Percentiles rank a stretch among this genome's conserved stretches.
Evolutionary conservation across 1,139 yeast genomes (phyloP).

Genomic region (Taphrina betulina): DNA sequence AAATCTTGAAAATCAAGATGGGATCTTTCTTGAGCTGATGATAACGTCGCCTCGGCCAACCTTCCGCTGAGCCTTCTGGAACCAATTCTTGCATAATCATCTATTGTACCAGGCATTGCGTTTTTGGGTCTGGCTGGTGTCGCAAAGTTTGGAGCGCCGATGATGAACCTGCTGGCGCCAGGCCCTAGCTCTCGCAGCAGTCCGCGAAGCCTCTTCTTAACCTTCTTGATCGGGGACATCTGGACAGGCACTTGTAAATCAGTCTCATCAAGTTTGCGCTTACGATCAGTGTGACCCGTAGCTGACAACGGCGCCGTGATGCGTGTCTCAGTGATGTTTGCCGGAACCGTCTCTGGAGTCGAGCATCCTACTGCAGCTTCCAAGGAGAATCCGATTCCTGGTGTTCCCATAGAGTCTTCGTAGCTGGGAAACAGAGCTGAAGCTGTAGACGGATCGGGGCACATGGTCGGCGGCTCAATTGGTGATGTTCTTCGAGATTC

Average conservation of each 20-base stretch:
- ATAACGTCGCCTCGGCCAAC: too few relatives aligned
- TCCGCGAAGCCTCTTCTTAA: conserved; percentile 8
- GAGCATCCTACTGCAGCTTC: neutral
- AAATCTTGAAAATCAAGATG: neutral
- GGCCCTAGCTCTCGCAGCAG: conserved; percentile 29
- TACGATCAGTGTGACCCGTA: neutral
- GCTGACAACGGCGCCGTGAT: neutral
- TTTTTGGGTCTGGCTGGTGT: conserved; percentile 20
- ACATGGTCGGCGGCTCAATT: neutral
- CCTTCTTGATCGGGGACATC: neutral
- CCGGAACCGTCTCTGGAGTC: neutral
- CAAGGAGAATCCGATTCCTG: neutral
- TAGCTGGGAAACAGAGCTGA: neutral
- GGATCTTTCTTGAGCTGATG: too few relatives aligned
- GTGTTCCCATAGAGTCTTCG: neutral
- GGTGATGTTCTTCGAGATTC: neutral
- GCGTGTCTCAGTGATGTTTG: neutral
- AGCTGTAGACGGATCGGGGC: neutral
- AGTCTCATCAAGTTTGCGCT: neutral
- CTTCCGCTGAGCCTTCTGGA: neutral
- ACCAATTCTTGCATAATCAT: neutral
- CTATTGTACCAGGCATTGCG: too few relatives aligned
- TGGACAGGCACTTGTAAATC: conserved; percentile 1
- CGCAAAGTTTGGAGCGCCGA: conserved; percentile 27
- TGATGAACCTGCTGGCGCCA: conserved; percentile 19